These are phyloP conservation scores for Schizophyllum commune DNA, from an alignment of 1,284 basidiomycete genomes.

Conservation along the genomic window DNA sequence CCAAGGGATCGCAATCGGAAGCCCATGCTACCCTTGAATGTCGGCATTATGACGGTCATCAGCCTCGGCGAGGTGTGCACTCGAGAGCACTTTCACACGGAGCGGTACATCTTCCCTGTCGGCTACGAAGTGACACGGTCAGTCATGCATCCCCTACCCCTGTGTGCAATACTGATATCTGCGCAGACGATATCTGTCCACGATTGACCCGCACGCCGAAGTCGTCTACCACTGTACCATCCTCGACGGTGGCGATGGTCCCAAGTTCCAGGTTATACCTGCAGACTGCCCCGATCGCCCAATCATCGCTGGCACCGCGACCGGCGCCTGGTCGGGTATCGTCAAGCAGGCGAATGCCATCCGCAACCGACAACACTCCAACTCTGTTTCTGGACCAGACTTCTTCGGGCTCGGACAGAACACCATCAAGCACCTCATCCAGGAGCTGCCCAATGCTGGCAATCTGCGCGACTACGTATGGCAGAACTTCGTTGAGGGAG, in stretches of 20 bases:
- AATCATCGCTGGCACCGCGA: conserved; percentile 74
- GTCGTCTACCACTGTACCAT: conserved; percentile 77
- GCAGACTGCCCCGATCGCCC: conserved; percentile 58
- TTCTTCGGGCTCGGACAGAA: conserved; percentile 80
- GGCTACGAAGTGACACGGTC: conserved; percentile 76
- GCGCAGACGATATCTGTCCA: conserved; percentile 66
- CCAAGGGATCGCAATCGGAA: conserved; percentile 60
- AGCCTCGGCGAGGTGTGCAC: conserved; percentile 65
- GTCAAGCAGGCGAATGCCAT: conserved; percentile 73
- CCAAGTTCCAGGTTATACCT: conserved; percentile 73
- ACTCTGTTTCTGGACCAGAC: conserved; percentile 78
- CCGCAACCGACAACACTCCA: conserved; percentile 70
- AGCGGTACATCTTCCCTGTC: conserved; percentile 78
- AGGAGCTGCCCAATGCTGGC: conserved; percentile 66
- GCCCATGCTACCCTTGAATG: conserved; percentile 65
- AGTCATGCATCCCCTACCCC: conserved; percentile 11
- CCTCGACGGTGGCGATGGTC: conserved; percentile 71
- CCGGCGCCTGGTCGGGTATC: conserved; percentile 75
- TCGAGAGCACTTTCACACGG: conserved; percentile 76
- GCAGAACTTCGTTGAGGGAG: conserved; percentile 76
- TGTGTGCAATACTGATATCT: conserved; percentile 9
- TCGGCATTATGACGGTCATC: conserved; percentile 76
- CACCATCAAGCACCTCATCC: conserved; percentile 78
- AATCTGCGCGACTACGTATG: conserved; percentile 70
- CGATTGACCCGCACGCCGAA: conserved; percentile 52